Conservation (phyloP, 2,329 filamentous ascomycete genomes). For the Diaporthe sp. region DNA sequence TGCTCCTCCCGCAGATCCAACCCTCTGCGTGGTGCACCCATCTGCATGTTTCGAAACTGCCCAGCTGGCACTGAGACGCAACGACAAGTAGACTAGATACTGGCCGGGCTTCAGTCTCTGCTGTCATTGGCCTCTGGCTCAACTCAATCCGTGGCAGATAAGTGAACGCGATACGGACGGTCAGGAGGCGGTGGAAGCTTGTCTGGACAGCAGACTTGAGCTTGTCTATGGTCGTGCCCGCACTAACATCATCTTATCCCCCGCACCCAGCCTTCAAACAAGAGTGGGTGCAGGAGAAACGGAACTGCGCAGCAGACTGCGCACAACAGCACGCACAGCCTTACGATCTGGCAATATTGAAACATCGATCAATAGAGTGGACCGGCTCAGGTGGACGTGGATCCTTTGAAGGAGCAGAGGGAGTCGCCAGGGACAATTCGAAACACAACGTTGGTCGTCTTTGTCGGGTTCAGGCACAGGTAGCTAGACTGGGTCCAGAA, state of each 20-base stretch:
- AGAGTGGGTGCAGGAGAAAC: not conserved
- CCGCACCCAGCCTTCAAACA: not conserved
- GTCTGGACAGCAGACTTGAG: slow-evolving; percentile 1
- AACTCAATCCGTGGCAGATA: not conserved
- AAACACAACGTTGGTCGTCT: slow-evolving; percentile 15
- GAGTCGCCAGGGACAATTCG: not conserved
- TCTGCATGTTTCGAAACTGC: slow-evolving; percentile 37
- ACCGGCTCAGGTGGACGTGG: not conserved
- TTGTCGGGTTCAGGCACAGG: not conserved
- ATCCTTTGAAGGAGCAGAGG: slow-evolving; percentile 8
- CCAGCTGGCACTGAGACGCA: slow-evolving; percentile 16
- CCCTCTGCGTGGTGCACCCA: not conserved
- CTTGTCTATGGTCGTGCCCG: not conserved
- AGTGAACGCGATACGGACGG: not conserved
- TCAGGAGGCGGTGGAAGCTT: slow-evolving; percentile 14
- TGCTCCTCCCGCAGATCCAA: slow-evolving; percentile 2
- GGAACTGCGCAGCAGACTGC: not conserved
- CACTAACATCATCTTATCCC: not conserved
- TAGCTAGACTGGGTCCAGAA: slow-evolving; percentile 19
- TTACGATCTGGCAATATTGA: slow-evolving; percentile 14
- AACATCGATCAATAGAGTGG: slow-evolving; percentile 12
- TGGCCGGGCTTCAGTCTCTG: not conserved
- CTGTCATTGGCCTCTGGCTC: slow-evolving; percentile 7
- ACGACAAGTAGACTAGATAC: not conserved
- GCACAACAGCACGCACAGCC: slow-evolving; percentile 11